Conservation (phyloP, 2,329 filamentous ascomycete species). For the Neofusicoccum parvum region DNA sequence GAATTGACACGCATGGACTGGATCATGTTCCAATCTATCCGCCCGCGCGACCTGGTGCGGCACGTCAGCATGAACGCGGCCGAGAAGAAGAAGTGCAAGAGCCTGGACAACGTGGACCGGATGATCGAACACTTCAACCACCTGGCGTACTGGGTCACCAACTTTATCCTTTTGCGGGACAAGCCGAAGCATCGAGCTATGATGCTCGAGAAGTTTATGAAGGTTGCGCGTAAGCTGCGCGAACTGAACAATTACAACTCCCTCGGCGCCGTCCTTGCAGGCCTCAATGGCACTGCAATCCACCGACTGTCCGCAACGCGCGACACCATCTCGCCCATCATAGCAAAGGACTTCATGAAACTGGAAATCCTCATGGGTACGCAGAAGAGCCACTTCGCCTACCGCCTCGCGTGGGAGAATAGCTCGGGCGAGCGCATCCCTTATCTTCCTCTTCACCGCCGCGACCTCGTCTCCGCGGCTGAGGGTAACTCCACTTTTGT, state of each 20-base stretch:
- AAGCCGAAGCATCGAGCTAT: conserved; percentile 93
- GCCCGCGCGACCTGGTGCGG: conserved; percentile 87
- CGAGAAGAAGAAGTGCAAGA: conserved; percentile 74
- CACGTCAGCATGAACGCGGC: conserved; percentile 77
- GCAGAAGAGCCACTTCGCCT: conserved; percentile 89
- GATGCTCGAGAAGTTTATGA: conserved; percentile 95
- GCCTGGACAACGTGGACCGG: conserved; percentile 83
- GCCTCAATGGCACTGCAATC: conserved; percentile 85
- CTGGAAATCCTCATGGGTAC: conserved; percentile 91
- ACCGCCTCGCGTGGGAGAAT: conserved; percentile 97
- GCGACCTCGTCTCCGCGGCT: conserved; percentile 88
- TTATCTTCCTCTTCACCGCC: conserved; percentile 84
- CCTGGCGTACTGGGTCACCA: conserved; percentile 57
- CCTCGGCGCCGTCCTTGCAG: conserved; percentile 88
- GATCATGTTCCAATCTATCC: conserved; percentile 96
- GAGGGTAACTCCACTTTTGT: conserved; percentile 91
- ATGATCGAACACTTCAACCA: conserved; percentile 83
- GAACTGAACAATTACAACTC: conserved; percentile 97
- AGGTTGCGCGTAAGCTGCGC: conserved; percentile 78
- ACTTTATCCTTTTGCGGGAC: conserved; percentile 74
- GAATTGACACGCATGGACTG: conserved; percentile 96
- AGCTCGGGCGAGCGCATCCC: conserved; percentile 87
- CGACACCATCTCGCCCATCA: conserved; percentile 69
- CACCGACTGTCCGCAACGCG: conserved; percentile 81
- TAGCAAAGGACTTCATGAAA: conserved; percentile 83